These are phyloP conservation scores for Aciculosporium take DNA, from an alignment of 2,329 filamentous ascomycete species.

Conservation along the genomic window DNA sequence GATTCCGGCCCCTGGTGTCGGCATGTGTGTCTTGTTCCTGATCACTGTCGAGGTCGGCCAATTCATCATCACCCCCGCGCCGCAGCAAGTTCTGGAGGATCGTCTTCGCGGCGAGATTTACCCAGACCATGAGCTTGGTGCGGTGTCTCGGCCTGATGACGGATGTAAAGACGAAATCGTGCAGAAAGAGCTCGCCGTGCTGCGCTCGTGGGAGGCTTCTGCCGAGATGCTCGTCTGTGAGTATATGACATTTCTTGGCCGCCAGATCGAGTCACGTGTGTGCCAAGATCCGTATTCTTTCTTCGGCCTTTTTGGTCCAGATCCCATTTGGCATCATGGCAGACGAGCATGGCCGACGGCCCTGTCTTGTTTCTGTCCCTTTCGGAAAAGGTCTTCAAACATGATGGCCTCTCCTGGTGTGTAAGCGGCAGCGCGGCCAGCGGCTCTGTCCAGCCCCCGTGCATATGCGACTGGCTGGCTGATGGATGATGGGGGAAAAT, in stretches of 20 bases:
- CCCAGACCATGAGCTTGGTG: slow-evolving; percentile 22
- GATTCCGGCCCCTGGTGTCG: slow-evolving; percentile 15
- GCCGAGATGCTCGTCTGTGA: slow-evolving; percentile 32
- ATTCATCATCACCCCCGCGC: slow-evolving; percentile 25
- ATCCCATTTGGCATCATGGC: slow-evolving; percentile 32
- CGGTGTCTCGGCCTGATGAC: slow-evolving; percentile 19
- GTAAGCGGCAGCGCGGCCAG: slow-evolving; percentile 15
- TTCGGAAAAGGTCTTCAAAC: slow-evolving; percentile 17
- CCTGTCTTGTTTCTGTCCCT: slow-evolving; percentile 25
- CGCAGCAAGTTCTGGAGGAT: slow-evolving; percentile 36
- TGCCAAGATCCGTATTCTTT: neutral
- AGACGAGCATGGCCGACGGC: slow-evolving; percentile 30
- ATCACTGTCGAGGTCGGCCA: slow-evolving; percentile 29
- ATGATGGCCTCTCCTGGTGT: slow-evolving; percentile 16
- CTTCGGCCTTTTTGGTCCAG: slow-evolving; percentile 25
- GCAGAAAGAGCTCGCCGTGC: slow-evolving; percentile 36
- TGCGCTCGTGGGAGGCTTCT: slow-evolving; percentile 31
- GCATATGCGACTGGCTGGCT: no score
- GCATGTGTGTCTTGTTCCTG: slow-evolving; percentile 23
- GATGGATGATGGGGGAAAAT: no score
- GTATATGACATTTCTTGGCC: slow-evolving; percentile 7
- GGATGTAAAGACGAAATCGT: slow-evolving; percentile 35
- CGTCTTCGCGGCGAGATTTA: slow-evolving; percentile 37
- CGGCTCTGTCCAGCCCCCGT: neutral
- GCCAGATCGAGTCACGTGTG: neutral